phyloP scores from a whole-genome alignment of 345 rosid genomes.

The Salix viminalis region DNA sequence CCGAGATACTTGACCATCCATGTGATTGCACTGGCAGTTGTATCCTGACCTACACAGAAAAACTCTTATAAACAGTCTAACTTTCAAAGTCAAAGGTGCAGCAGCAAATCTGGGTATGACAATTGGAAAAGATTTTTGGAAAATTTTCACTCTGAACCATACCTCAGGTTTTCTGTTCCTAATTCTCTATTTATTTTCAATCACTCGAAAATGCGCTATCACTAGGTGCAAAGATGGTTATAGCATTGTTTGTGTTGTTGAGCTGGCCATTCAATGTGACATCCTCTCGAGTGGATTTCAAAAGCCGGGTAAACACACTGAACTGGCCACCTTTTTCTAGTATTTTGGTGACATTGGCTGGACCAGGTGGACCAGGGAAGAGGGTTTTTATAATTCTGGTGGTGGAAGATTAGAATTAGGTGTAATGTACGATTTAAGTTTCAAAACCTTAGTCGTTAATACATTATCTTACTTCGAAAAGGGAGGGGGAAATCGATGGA shows the following conservation, averaged over 20 bases:
- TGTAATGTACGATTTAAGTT: neutral
- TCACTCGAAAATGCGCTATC: conserved; percentile 28
- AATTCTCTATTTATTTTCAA: too few relatives aligned
- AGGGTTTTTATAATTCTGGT: neutral
- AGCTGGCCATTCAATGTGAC: conserved; percentile 33
- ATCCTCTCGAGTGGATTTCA: conserved; percentile 27
- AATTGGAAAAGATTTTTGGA: too few relatives aligned
- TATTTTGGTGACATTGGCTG: conserved; percentile 30
- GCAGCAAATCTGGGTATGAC: too few relatives aligned
- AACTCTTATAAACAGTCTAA: too few relatives aligned
- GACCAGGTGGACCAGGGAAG: conserved; percentile 21
- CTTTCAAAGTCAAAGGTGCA: too few relatives aligned
- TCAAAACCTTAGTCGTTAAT: neutral
- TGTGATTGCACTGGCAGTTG: too few relatives aligned
- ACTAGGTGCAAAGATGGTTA: conserved; percentile 34
- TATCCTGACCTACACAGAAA: too few relatives aligned
- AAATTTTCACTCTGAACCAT: too few relatives aligned
- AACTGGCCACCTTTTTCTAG: conserved; percentile 37
- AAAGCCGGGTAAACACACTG: conserved; percentile 27
- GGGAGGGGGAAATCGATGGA: neutral
- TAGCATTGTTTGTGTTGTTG: conserved; percentile 36
- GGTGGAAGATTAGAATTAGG: neutral
- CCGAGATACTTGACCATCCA: too few relatives aligned
- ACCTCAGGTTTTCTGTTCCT: too few relatives aligned
- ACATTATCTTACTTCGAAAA: neutral